Conservation (phyloP, 2,329 filamentous ascomycete genomes). For the Sphaceloma murrayae region DNA sequence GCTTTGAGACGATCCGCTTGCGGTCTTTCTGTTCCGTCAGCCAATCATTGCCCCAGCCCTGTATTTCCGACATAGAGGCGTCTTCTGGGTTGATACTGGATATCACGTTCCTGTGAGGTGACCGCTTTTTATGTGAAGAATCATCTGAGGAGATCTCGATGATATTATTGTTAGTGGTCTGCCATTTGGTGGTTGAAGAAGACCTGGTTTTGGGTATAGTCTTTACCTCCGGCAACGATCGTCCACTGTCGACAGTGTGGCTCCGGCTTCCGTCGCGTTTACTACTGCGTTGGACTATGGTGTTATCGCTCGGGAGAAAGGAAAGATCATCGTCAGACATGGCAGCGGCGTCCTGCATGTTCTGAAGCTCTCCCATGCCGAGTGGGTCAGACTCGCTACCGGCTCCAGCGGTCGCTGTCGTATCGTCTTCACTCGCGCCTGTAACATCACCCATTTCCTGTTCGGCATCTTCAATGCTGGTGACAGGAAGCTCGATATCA, state of each 20-base stretch:
- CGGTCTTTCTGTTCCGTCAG: constrained; percentile 3
- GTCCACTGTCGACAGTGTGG: not conserved
- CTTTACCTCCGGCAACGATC: not conserved
- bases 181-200: not conserved
- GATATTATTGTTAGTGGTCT: not conserved
- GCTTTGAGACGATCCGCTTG: constrained; percentile 13
- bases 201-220: not conserved
- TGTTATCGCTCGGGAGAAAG: constrained; percentile 7
- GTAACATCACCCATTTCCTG: not conserved
- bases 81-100: not conserved
- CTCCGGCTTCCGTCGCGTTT: not conserved
- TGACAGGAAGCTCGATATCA: not conserved
- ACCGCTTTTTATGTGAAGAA: not conserved
- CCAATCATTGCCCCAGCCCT: not conserved
- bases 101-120: too few species aligned
- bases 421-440: not conserved
- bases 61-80: not conserved
- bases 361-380: constrained; percentile 4
- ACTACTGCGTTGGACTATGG: too few species aligned
- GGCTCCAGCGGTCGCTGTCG: too few species aligned
- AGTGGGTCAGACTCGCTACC: not conserved
- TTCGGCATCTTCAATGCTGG: not conserved
- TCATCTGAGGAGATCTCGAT: constrained; percentile 13
- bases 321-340: constrained; percentile 5
- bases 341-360: constrained; percentile 1